Base-by-base conservation (phyloP, 2,329 filamentous ascomycete species). In the Ceratocystis ficicola region DNA sequence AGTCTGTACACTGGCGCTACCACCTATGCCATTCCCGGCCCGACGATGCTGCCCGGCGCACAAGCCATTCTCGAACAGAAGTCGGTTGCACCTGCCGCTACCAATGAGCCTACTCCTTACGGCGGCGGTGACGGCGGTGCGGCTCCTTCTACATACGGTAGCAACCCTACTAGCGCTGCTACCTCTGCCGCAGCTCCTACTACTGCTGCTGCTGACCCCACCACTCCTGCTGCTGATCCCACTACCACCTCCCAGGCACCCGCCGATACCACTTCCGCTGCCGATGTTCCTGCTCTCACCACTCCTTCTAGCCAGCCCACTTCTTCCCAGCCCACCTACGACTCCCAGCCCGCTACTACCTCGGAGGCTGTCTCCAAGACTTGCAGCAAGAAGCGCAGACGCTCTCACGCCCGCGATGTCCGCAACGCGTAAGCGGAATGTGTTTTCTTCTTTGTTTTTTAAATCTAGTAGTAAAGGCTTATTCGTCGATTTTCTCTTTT, bases 1-100 rank as follows among this genome's bases (percentile, higher is more conserved):
- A 74, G 74, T 71, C 71, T 76, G 61, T 76, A 74, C 70, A 64
- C 65, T 7, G 46, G 50, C 8, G 60, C 55, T 22, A 63, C 64
- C 30, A 17, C 17, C 12, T 68, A 68, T 36, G 57, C 17, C 2
- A 52, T 68, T 5, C 67, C 67, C 6, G 67, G 67, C 2, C 67
- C 67, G 2, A 46, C 61, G 5, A 17, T 68, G 28, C 66, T 68
- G n/a, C 48, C 48, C 15, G 67, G 66, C 17, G 68, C 67, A 8
- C 15, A 46, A 1, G 63, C 67, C 12, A 64, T 68, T 12, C 28
- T 50, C 0, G 52, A 60, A 2, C 66, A 68, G 60, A 48, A 48
- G 28, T 59, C 30, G 80, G 57, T 25, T 81, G 63, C 71, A 79
- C 77, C 41, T 77, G 73, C 63, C 78, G 74, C 69, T 78, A 80